Evolutionary conservation across 805 yeast genomes (phyloP).

Genomic region (Helenozyma rhizophorensis): DNA sequence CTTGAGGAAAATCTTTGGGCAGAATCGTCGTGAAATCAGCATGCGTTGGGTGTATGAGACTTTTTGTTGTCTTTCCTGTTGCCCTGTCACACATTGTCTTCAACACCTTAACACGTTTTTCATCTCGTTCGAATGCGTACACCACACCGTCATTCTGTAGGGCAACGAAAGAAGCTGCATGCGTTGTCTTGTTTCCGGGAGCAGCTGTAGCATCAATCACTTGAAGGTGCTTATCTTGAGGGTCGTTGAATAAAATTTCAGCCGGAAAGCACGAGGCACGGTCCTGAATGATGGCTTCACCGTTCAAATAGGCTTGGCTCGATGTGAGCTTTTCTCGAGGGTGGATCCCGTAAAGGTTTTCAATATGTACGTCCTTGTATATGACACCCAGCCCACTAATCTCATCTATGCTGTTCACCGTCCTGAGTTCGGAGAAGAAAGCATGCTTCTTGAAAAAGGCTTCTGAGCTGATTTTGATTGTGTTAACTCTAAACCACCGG

Average conservation of each 20-base stretch:
- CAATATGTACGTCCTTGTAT: constrained; percentile 69
- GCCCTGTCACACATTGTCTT: constrained; percentile 78
- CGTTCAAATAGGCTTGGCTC: constrained; percentile 65
- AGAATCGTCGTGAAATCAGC: constrained; percentile 64
- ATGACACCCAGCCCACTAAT: constrained; percentile 49
- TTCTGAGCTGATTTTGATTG: constrained; percentile 45
- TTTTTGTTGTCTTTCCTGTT: constrained; percentile 22
- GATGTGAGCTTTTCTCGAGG: constrained; percentile 68
- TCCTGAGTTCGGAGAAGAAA: constrained; percentile 39
- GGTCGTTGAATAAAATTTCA: constrained; percentile 56
- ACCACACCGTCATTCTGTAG: constrained; percentile 37
- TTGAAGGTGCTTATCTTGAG: constrained; percentile 47
- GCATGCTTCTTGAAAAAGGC: constrained; percentile 33
- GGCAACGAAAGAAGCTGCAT: constrained; percentile 66
- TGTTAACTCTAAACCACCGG: constrained; percentile 76
- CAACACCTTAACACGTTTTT: constrained; percentile 63
- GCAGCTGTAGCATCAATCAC: constrained; percentile 96
- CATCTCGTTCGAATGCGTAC: constrained; percentile 85
- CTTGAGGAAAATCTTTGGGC: constrained; percentile 56
- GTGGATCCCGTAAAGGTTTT: constrained; percentile 75
- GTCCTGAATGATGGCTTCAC: constrained; percentile 87
- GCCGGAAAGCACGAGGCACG: constrained; percentile 98
- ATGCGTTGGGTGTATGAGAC: constrained; percentile 45
- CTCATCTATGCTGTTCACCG: constrained; percentile 43
- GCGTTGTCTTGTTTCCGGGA: constrained; percentile 97